Evolutionary conservation across 768 basidiomycete species (phyloP).

Genomic region (Mycena olivaceomarginata): DNA sequence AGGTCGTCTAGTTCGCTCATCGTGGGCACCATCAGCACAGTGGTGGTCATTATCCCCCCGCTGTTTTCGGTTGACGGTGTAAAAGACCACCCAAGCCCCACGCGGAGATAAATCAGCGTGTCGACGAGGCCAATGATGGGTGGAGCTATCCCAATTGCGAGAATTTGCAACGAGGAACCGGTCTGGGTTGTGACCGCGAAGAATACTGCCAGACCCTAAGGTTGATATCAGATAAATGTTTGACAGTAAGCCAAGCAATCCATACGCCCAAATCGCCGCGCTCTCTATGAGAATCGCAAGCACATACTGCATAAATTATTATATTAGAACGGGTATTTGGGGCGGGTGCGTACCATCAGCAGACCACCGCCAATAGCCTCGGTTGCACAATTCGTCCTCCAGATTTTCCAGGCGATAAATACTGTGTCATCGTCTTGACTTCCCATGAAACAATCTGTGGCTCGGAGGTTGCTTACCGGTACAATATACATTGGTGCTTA

Average conservation of each 20-base stretch:
- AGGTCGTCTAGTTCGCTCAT: neutral
- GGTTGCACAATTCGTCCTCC: slow-evolving; percentile 16
- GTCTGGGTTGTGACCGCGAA: slow-evolving; percentile 10
- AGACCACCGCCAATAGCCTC: slow-evolving; percentile 6
- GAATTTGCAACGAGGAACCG: neutral
- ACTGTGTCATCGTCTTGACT: neutral
- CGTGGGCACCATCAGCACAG: neutral
- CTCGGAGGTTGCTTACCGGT: slow-evolving; percentile 8
- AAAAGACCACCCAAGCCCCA: slow-evolving; percentile 11
- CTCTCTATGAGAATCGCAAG: neutral
- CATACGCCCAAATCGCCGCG: slow-evolving; percentile 12
- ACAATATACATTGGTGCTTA: slow-evolving; percentile 14
- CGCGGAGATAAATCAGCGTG: slow-evolving; percentile 1
- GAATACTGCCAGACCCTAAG: slow-evolving; percentile 6
- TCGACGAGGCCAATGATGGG: slow-evolving; percentile 5
- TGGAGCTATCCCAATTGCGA: slow-evolving; percentile 1
- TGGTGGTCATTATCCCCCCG: neutral
- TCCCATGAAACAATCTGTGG: neutral
- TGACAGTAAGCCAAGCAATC: neutral
- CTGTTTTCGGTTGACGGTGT: neutral
- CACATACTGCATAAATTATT: slow-evolving; percentile 3
- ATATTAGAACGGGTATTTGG: slow-evolving; percentile 3
- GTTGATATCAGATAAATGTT: neutral
- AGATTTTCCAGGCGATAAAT: slow-evolving; percentile 16
- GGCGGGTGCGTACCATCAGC: neutral